A percentile compares a stretch with the other conserved stretches of the same genome.
Conservation (phyloP, 306 rosid genomes). For the Amphicarpaea edgeworthii region DNA sequence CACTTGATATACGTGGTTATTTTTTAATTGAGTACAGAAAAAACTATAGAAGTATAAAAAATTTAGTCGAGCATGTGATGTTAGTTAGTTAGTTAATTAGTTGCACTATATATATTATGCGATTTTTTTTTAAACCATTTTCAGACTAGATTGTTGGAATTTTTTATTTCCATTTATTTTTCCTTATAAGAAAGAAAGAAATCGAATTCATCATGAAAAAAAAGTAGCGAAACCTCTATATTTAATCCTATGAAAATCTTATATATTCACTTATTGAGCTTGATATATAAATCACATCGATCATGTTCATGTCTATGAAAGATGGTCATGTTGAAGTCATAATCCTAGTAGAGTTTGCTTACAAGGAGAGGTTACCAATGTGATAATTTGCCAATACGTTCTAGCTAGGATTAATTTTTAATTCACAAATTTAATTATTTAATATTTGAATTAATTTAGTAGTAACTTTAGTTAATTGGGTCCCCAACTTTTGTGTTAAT, state of each 20-base stretch:
- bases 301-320: constrained; percentile 14
- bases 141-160: no score
- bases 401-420: not conserved
- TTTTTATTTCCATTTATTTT: no score
- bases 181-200: not conserved
- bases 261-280: not conserved
- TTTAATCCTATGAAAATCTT: not conserved
- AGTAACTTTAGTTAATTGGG: constrained; percentile 39
- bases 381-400: constrained; percentile 16
- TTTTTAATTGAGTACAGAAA: not conserved
- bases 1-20: not conserved
- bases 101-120: not conserved
- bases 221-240: not conserved
- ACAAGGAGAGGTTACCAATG: constrained; percentile 31
- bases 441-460: not conserved
- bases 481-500: constrained; percentile 46
- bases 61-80: constrained; percentile 10
- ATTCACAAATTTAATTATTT: constrained; percentile 3
- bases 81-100: constrained; percentile 25
- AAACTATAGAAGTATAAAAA: not conserved
- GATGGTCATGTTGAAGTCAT: constrained; percentile 43
- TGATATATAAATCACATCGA: constrained; percentile 28
- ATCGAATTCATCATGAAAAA: not conserved
- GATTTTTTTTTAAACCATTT: no score
- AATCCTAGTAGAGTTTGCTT: constrained; percentile 34